Evolutionary conservation across 1,284 basidiomycete genomes (phyloP).

Genomic region (Boletus sp.): DNA sequence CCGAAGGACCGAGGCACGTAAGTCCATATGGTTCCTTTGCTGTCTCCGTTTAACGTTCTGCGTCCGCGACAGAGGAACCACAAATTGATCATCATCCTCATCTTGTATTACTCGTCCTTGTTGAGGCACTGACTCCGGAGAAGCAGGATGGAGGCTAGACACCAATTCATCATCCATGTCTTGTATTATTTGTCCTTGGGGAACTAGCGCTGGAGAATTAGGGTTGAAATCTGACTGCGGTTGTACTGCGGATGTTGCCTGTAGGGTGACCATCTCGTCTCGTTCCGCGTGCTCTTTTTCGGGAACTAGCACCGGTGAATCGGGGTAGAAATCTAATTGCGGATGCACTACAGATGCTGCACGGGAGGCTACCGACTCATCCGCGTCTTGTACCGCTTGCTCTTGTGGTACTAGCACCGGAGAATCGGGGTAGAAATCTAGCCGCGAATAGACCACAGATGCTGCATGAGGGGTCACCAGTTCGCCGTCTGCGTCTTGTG

Average conservation of each 20-base stretch:
- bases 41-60: not conserved
- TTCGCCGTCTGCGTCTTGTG: not conserved
- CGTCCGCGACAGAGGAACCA: not conserved
- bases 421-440: not conserved
- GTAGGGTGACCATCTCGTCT: not conserved
- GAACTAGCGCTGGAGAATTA: too few relatives aligned
- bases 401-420: not conserved
- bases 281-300: not conserved
- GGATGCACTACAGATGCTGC: slow-evolving; percentile 35
- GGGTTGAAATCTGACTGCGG: too few relatives aligned
- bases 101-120: not conserved
- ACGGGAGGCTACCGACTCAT: not conserved
- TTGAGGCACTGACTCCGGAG: slow-evolving; percentile 8
- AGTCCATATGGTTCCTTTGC: slow-evolving; percentile 27
- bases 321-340: slow-evolving; percentile 40
- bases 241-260: too few relatives aligned
- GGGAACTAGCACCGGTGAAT: not conserved
- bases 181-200: too few relatives aligned
- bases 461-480: not conserved
- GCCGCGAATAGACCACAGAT: too few relatives aligned
- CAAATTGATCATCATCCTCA: not conserved
- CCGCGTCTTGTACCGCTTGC: not conserved
- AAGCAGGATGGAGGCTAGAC: not conserved
- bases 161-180: too few relatives aligned
- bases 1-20: slow-evolving; percentile 20